These are phyloP conservation scores for Trichopus zeylanicus DNA, from an alignment of 116 monocot species.

Conservation along the genomic window DNA sequence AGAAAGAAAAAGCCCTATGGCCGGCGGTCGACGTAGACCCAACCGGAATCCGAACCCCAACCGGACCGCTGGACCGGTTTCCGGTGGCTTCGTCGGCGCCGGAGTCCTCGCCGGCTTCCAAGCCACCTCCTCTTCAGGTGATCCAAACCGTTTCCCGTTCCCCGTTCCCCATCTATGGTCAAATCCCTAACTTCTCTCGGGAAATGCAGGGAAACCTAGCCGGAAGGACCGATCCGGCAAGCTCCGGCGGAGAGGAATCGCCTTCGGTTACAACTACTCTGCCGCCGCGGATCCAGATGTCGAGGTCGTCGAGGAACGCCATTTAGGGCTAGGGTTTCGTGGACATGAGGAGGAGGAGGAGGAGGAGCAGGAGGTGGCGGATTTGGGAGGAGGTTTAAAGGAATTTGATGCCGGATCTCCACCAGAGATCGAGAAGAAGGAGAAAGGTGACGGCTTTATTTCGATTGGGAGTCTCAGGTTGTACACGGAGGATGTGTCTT, in stretches of 20 bases:
- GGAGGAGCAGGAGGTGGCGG: conserved; percentile 9
- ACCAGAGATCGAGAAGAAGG: conserved; percentile 15
- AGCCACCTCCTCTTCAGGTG: conserved; percentile 1
- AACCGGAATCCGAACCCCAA: no score
- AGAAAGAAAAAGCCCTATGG: no score
- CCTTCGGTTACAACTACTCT: conserved; percentile 16
- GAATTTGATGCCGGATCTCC: conserved; percentile 3
- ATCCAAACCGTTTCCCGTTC: neutral
- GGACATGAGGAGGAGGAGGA: conserved; percentile 12
- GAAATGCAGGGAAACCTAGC: neutral
- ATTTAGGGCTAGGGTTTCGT: conserved; percentile 42
- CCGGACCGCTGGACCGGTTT: no score
- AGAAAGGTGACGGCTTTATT: conserved; percentile 36
- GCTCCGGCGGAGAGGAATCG: neutral
- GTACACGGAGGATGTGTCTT: conserved; percentile 75
- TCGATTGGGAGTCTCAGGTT: conserved; percentile 61
- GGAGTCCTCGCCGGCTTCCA: neutral
- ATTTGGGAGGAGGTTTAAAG: conserved; percentile 12
- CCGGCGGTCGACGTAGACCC: no score
- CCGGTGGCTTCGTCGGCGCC: neutral
- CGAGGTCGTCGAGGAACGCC: conserved; percentile 12
- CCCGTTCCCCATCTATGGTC: neutral
- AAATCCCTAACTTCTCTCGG: neutral
- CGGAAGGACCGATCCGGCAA: neutral
- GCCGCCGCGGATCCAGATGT: conserved; percentile 8